Base-by-base conservation (phyloP, 768 basidiomycete species). In the Daedalea quercina region DNA sequence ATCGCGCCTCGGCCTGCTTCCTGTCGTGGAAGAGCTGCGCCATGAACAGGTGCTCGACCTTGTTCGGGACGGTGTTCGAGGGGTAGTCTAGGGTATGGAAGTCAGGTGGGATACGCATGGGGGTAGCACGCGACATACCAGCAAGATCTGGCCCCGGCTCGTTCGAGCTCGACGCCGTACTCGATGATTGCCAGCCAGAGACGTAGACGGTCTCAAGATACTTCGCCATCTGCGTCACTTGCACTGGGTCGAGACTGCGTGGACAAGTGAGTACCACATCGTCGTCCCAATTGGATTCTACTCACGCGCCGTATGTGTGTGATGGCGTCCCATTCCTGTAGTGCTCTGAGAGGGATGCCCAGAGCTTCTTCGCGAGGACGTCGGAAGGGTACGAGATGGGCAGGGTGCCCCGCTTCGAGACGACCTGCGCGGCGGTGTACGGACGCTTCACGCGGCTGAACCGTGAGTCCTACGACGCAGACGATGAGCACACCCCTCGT, bases 11-110 rank as follows among this genome's bases (percentile, higher is more conserved):
- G 51, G 82, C 85, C 68, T 98, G 95, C 70, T 96, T 98, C 58
- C 95, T 87, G 73, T 99, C 96, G 68, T 99, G 96, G 84, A 98
- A 98, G 41, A 98, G 84, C 67, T 98, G 96, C 0, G 96, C 95
- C 78, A 87, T 81, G 81, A 98, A 98, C 50, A 98, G 78, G 58
- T 98, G 96, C 68, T 97, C 92, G 57, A 98, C 96, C 77, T 97
- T 97, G 78, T 91, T 92, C 1, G 96, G 96, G 1, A 98, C 95
- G 20, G 96, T 98, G 76, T 98, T 97, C 47, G 90, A 95, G 1
- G 96, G 96, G 72, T 98, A 97, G 69, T 97, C 94, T 92, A 53
- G 0, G 26, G 3, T 25, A 22, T 13, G 44, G 28, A 13, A n/a
- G 41, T 33, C 6, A 19, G 19, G 7, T 17, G 31, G 52, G 11